Conservation (phyloP, 768 basidiomycete genomes). For the Phanerochaete sordida region DNA sequence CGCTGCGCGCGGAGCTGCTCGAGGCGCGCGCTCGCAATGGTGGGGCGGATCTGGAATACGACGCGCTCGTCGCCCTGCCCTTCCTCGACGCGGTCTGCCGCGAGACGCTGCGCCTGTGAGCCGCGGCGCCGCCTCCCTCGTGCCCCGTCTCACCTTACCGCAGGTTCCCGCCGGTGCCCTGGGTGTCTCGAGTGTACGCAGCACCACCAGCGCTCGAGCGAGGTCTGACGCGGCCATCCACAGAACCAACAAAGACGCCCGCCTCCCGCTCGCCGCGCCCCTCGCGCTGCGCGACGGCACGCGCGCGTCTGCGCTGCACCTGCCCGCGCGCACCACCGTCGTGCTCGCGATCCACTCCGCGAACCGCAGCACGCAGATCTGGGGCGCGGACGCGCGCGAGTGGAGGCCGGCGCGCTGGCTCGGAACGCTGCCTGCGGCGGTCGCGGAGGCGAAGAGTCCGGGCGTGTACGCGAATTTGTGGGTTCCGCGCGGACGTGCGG, state of each 20-base stretch:
- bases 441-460: constrained; percentile 36
- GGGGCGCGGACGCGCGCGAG: constrained; percentile 45
- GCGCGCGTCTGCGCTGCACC: constrained; percentile 30
- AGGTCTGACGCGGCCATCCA: too few relatives aligned
- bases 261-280: constrained; percentile 40
- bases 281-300: constrained; percentile 34
- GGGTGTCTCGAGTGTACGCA: constrained; percentile 23
- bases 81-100: constrained; percentile 26
- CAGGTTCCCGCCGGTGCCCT: constrained; percentile 44
- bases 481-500: constrained; percentile 14
- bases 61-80: constrained; percentile 22
- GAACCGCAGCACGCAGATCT: constrained; percentile 39
- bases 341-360: constrained; percentile 34
- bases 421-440: constrained; percentile 27
- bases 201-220: too few relatives aligned
- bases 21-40: constrained; percentile 5
- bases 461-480: constrained; percentile 44
- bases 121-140: too few relatives aligned
- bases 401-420: constrained; percentile 55
- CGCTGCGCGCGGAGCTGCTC: constrained; percentile 23
- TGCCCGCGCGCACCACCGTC: constrained; percentile 38
- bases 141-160: not conserved
- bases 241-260: constrained; percentile 21
- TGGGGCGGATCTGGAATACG: constrained; percentile 19
- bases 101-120: constrained; percentile 24